phyloP scores from a whole-genome alignment of 2,329 filamentous ascomycete genomes.

The Penicillium aurantiogriseum region DNA sequence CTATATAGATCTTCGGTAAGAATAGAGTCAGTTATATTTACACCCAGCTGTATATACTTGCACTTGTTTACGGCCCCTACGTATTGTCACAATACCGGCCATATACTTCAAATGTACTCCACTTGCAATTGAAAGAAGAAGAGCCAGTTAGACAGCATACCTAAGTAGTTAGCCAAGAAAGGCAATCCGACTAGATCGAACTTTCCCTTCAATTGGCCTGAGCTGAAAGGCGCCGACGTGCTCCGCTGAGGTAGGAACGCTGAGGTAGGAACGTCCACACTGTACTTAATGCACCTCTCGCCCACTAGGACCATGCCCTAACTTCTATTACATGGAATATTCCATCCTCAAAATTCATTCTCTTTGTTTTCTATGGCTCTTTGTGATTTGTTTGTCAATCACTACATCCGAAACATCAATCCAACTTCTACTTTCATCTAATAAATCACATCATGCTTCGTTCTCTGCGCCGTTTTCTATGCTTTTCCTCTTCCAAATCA shows the following conservation, averaged over 20 bases:
- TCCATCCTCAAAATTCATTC: background rate
- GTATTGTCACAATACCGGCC: background rate
- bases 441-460: conserved; percentile 9
- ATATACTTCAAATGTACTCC: background rate
- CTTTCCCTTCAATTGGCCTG: background rate
- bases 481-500: conserved; percentile 16
- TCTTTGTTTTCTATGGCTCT: background rate
- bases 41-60: background rate
- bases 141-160: background rate
- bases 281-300: background rate
- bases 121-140: background rate
- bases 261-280: background rate
- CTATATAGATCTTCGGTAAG: background rate
- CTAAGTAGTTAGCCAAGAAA: background rate
- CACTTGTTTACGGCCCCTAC: background rate
- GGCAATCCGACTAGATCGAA: background rate
- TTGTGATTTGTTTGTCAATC: background rate
- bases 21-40: background rate
- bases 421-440: background rate
- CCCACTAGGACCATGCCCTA: background rate
- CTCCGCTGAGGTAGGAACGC: background rate
- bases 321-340: background rate
- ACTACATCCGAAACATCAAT: background rate
- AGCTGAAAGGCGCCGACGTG: background rate
- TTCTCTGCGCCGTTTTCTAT: conserved; percentile 19